Evolutionary conservation across 306 rosid species (phyloP), one percentile per base, ranked within the genome.

Genomic region (Malus sylvestris): DNA sequence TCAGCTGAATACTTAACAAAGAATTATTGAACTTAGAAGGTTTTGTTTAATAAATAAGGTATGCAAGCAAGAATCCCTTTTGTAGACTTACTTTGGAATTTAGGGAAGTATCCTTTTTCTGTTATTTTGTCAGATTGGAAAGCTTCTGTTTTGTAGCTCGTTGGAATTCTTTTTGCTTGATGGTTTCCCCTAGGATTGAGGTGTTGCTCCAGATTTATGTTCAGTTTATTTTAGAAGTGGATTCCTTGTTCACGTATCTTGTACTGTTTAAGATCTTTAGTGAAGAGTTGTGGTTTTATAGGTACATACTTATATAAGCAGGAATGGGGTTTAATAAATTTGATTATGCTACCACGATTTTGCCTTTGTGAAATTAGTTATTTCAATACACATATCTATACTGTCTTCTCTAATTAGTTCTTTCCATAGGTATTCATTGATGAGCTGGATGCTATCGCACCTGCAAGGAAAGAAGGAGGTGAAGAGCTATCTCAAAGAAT

Each of bases 401-500:
- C 2, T 73, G 67, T 58, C 71, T 74, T 46, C 73, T 66, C 67
- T 73, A 71, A 68, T 77, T 45, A 66, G 55, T 77, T 84, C 65
- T 70, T 75, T 68, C 81, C 75, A 32, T 79, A 94, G 98, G 80
- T 94, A 72, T 90, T 94, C 76, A 90, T 94, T 13, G 97, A 94
- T 85, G 97, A 94, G 86, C 77, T 94, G 78, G 98, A 94, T 88
- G 96, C 96, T 76, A 90, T 94, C 81, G 96, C 95, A 51, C 95
- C 97, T 72, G 88, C 91, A 70, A 89, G 96, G 79, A 92, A 92
- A 83, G 95, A 90, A 35, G 96, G 97, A 57, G 89, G 94, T 81
- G 95, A 92, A 58, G 97, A 85, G 80, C 87, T 94, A 72, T 94
- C 98, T 78, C 90, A 90, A 78, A 86, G 95, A 85, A 88, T 92